Evolutionary conservation across 106 monocot species (phyloP), one percentile per base, ranked within the genome.

Genomic region (Triglochin maritima): DNA sequence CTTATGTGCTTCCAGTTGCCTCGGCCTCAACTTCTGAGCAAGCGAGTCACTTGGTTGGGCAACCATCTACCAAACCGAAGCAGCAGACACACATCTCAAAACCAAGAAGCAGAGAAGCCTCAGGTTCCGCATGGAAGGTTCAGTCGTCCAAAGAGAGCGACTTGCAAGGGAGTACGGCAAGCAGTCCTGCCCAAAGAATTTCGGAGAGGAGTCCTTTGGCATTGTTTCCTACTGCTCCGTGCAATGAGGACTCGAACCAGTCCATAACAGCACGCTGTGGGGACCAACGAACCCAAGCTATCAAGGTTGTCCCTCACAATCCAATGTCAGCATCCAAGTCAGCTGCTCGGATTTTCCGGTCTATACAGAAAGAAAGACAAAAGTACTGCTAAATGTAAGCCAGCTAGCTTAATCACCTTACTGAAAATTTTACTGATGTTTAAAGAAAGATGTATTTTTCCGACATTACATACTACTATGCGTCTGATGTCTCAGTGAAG

Each of bases 301-400:
- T 96, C 53, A 96, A 77, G 73, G 90, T 86, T 58, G 85, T 91
- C 7, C 96, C 96, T 9, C 88, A 82, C 63, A 96, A 90, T 72
- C 72, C 74, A 0, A 79, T 77, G 65, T 72, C 80, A 56, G 90
- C 96, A 11, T 72, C 90, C 2, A 84, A 88, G 61, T 86, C 90
- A 2, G 96, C 90, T 6, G 96, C 88, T 7, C 70, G 90, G 59
- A 96, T 96, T 69, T 91, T 96, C 72, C 79, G 52, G 76, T 84
- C 87, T 2, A 96, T 96, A 66, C 96, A 91, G 72, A 67, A 81
- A 69, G 96, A 87, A 62, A 91, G 87, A 70, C 71, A 85, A 52
- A 83, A 85, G 7, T 55, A 73, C 44, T 50, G 54, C 14, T 64
- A 64, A 49, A 15, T 57, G 4, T n/a, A 7, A 16, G 15, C 29